phyloP scores from a whole-genome alignment of 257 asterid species.

The Fraxinus excelsior region DNA sequence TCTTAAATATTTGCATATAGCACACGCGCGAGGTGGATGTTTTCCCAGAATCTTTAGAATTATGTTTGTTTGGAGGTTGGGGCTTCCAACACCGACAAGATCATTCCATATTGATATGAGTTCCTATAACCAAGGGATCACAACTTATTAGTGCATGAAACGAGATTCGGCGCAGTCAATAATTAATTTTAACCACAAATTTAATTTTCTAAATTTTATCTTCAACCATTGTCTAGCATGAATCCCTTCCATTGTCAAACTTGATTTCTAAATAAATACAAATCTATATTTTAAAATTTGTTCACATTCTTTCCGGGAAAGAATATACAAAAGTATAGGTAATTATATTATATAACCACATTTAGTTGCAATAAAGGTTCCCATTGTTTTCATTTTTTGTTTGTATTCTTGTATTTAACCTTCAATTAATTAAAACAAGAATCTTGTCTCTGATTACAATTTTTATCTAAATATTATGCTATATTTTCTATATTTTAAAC shows the following conservation, averaged over 20 bases:
- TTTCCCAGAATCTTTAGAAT: background rate
- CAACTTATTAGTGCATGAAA: no score
- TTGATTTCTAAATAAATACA: background rate
- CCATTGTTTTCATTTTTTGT: no score
- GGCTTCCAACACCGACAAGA: background rate
- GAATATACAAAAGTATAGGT: background rate
- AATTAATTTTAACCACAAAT: no score
- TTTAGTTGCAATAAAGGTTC: no score
- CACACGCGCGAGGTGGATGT: background rate
- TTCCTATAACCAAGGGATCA: no score
- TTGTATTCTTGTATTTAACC: no score
- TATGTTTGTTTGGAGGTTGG: background rate
- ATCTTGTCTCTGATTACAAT: no score
- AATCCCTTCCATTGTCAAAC: background rate
- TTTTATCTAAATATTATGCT: no score
- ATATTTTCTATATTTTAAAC: no score
- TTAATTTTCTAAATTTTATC: background rate
- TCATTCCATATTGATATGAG: background rate
- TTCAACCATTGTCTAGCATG: background rate
- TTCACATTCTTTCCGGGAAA: background rate
- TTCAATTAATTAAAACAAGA: no score
- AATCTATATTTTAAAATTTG: background rate
- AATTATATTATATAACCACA: background rate
- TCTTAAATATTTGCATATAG: no score
- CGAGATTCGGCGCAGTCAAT: no score